Evolutionary conservation across 23 red algal species (phyloP), one percentile per base, ranked within the genome.

Genomic region (Cyanidioschyzon merolae): DNA sequence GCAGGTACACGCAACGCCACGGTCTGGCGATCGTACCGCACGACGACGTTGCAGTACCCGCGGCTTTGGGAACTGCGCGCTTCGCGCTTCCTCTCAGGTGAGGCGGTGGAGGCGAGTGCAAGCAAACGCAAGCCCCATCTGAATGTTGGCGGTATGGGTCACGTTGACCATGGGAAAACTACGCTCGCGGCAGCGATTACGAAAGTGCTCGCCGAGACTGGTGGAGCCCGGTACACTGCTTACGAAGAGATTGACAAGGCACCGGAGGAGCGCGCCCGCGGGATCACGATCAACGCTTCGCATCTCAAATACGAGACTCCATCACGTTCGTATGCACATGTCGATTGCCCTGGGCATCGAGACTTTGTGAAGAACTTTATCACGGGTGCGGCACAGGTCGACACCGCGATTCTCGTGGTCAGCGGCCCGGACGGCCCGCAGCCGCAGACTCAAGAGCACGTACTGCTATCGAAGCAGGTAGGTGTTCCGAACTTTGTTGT

Each of bases 301-400:
- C 82, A 89, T 58, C 84, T 98, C 39, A 85, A 98, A 51, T 98
- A 98, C 58, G 85, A 98, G 80, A 98, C 94, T 2, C 30, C 38
- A 40, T 85, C 79, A 1, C 85, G 94, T 1, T 85, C 88, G 68
- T 98, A 98, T 59, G 88, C 94, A 7, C 94, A 98, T 77, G 88
- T 91, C 29, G 94, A 98, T 75, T 91, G 88, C 54, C 94, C 94
- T 37, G 94, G 94, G n/a, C 94, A 98, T 82, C 87, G 87, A 31
- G 94, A 98, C 54, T 95, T 77, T 84, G 88, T 98, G 74, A 98
- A 98, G 74, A 98, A 98, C 77, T 88, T 91, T 84, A 91, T 98
- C 67, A 98, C 94, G 0, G 94, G 94, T 34, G 94, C 94, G 0
- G 94, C 94, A 1, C 86, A 90, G 79, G 91, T 98, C 83, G 94